Evolutionary conservation across 1,139 yeast species (phyloP), one percentile per base, ranked within the genome.

Genomic region (Pichia sp.): DNA sequence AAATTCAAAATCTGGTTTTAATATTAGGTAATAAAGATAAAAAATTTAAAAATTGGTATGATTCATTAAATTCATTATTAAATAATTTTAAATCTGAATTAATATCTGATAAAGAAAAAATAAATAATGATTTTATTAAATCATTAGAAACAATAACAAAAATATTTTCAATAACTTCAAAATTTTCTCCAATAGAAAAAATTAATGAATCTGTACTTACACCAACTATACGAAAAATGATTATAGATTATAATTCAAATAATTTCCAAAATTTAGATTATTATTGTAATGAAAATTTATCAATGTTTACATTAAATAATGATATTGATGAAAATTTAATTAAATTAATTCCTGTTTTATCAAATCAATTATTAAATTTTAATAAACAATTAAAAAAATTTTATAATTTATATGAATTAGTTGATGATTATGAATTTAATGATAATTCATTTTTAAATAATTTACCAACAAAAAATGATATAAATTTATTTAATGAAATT

Each of bases 131-230:
- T 20, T 56, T 57, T 36, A 32, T 48, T 5, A 51, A 52, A 27
- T 57, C 60, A 5, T 40, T 60, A 32, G 58, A 56, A 35, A 53
- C 62, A 4, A 52, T 59, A 3, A 38, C 57, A 3, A 54, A 52
- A 39, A 55, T 59, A 9, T 54, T 55, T 28, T 38, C 45, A 37
- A 47, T 53, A 22, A 46, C 53, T 9, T 45, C 47, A 5, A 49
- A 36, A 38, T 51, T 47, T 24, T 39, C 46, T 9, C 48, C 49
- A 11, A 42, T 48, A 9, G 51, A 48, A 40, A 22, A 38, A 7
- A 39, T 48, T 6, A 39, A 48, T 28, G 51, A 48, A 38, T 42
- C 46, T 7, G 48, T 48, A 6, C 31, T 51, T 35, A 50, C 56
- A 39, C 36, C 43, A 28, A 49, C 52, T 24, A 49, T 55, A 22